Conservation (phyloP, 2,329 filamentous ascomycete species). For the Botrytis tulipae region DNA sequence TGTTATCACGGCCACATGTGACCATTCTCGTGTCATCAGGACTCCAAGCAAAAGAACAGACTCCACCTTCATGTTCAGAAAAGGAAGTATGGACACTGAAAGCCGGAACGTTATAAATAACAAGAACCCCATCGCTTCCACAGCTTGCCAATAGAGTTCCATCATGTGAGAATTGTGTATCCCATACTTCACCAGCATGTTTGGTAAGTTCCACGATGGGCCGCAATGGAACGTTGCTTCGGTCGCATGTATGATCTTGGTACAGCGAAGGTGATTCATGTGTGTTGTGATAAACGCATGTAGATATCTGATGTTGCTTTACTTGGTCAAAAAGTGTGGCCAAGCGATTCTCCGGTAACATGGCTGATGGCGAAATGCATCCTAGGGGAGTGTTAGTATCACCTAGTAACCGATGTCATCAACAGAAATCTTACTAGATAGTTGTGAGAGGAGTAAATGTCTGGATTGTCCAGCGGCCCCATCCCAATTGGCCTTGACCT, state of each 20-base stretch:
- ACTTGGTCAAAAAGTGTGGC: constrained; percentile 78
- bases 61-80: constrained; percentile 64
- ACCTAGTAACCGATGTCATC: neutral
- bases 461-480: constrained; percentile 75
- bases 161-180: constrained; percentile 84
- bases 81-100: constrained; percentile 65
- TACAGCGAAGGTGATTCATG: constrained; percentile 78
- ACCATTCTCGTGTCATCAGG: constrained; percentile 85
- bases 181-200: constrained; percentile 85
- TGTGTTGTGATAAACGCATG: constrained; percentile 87
- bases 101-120: constrained; percentile 76
- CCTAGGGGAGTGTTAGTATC: constrained; percentile 47
- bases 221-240: constrained; percentile 73
- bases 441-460: constrained; percentile 69
- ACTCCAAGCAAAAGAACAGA: constrained; percentile 85
- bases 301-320: constrained; percentile 77
- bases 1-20: constrained; percentile 74
- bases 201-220: constrained; percentile 68
- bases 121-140: constrained; percentile 69
- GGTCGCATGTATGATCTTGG: constrained; percentile 81
- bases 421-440: constrained; percentile 67
- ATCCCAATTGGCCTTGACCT: constrained; percentile 77
- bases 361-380: constrained; percentile 92
- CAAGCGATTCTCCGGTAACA: constrained; percentile 91
- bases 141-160: constrained; percentile 80